These are phyloP conservation scores for Gnaphalium uliginosum DNA, from an alignment of 129 eudicot species.

Conservation along the genomic window DNA sequence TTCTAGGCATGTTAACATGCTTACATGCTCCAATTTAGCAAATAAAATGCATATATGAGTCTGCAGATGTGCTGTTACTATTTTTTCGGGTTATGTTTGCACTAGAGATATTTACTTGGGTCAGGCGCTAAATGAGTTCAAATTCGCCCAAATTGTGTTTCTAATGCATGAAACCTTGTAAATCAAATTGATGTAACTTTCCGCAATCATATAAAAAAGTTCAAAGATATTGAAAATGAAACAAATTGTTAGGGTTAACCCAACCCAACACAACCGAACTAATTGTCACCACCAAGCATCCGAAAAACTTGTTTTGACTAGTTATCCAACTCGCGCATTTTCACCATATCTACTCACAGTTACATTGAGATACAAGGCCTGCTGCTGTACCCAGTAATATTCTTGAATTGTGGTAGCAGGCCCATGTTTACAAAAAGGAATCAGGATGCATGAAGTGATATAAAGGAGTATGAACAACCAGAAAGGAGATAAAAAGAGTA, in stretches of 20 bases:
- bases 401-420: background rate
- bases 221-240: background rate
- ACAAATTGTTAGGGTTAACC: background rate
- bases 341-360: background rate
- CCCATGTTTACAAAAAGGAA: background rate
- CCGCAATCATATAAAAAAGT: background rate
- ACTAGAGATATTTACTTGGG: background rate
- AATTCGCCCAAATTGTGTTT: background rate
- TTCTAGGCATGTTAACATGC: no score
- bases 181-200: background rate
- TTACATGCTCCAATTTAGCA: background rate
- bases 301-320: background rate
- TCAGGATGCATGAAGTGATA: background rate
- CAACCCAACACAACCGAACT: background rate
- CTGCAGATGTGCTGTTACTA: background rate
- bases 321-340: background rate
- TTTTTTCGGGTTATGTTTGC: background rate
- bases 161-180: background rate
- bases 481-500: slow-evolving; percentile 1
- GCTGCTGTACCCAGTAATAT: background rate
- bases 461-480: background rate
- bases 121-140: background rate
- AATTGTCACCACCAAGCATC: background rate
- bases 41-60: background rate
- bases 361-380: background rate